Evolutionary conservation across 202 grass and related monocot genomes (phyloP), one percentile per base, ranked within the genome.

Genomic region (Carex sylvatica): DNA sequence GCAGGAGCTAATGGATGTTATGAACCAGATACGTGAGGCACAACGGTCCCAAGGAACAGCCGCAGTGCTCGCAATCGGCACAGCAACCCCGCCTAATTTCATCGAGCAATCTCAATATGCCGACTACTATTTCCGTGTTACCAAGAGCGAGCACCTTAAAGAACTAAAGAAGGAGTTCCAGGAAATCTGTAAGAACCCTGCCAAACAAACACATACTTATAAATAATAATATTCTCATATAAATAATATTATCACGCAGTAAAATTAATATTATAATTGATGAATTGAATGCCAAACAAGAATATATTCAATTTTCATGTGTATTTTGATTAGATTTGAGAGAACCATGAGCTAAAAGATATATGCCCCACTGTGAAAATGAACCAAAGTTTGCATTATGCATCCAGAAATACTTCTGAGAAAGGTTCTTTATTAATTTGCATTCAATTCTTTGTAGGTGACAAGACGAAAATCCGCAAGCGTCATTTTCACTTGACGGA

Each of bases 401-500:
- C 2, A 23, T 42, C 38, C 38, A 61, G 58, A 23, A 61, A 22
- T 61, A 61, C 23, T 61, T 40, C 36, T 22, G 16, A 15, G 10
- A 16, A 58, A 22, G 14, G 2, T 0, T 55, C 18, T 19, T 80
- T 46, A 12, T 8, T 40, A 11, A 20, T 40, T 19, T 80, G 31
- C 12, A 12, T 33, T 16, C 5, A 13, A 23, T 42, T 44, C 10
- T 79, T n/a, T 44, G n/a, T n/a, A 85, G 83, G 83, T 70, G 74
- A 85, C 3, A 53, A 65, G 71, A 76, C 83, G 15, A 79, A 35
- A 26, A 85, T 85, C 9, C 59, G 35, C 11, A 85, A 80, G 61
- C 83, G 74, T 6, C 38, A 80, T 24, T 65, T 85, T 35, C 23
- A 53, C 28, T 28, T 28, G 28, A 28, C 28, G 28, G 28, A 28